Evolutionary conservation across 2,329 filamentous ascomycete species (phyloP).

Genomic region (Penicillium sp.): DNA sequence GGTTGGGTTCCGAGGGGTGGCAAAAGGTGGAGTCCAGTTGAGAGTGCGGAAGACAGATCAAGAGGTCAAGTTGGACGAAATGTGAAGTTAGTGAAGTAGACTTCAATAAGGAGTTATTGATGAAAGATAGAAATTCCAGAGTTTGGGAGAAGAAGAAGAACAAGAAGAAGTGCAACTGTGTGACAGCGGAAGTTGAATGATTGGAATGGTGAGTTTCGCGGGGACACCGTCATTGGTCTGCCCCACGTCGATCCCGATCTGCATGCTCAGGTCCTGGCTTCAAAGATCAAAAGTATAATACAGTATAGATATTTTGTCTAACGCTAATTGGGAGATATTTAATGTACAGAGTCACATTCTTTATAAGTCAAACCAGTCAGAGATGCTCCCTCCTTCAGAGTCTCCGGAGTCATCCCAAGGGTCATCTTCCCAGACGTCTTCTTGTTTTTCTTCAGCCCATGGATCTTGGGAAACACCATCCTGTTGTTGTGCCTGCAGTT

Average conservation of each 20-base stretch:
- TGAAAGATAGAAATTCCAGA: background rate
- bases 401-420: slow-evolving; percentile 17
- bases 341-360: background rate
- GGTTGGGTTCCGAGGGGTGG: slow-evolving; percentile 8
- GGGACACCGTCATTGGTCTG: background rate
- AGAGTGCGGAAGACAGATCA: background rate
- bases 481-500: slow-evolving; percentile 20
- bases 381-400: slow-evolving; percentile 8
- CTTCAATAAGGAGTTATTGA: background rate
- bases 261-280: background rate
- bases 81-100: background rate
- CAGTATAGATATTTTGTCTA: background rate
- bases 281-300: background rate
- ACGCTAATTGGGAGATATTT: background rate
- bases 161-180: background rate
- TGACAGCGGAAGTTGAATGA: background rate
- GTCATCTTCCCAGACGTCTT: slow-evolving; percentile 23
- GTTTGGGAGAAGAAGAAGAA: background rate
- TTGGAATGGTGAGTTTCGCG: background rate
- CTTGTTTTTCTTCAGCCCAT: slow-evolving; percentile 26
- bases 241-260: background rate
- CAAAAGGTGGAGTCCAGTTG: slow-evolving; percentile 3
- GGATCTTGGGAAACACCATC: slow-evolving; percentile 25
- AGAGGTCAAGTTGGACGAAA: background rate
- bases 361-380: background rate